phyloP scores from a whole-genome alignment of 148 eudicot species.

The Chenopodium berlandieri region DNA sequence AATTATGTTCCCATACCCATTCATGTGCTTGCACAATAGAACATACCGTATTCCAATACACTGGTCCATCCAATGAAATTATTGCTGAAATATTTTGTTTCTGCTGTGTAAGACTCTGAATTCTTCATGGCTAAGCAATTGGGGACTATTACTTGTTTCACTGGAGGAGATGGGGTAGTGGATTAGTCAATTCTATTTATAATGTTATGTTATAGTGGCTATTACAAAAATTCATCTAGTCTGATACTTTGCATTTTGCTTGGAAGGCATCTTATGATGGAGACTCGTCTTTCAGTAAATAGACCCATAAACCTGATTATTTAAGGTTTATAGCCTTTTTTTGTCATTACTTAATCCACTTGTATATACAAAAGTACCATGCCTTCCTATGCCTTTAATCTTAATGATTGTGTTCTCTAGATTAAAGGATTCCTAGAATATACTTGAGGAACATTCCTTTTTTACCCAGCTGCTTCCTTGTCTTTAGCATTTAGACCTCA shows the following conservation, averaged over 20 bases:
- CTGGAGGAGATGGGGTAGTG: constrained; percentile 1
- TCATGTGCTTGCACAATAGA: not conserved
- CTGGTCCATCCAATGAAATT: not conserved
- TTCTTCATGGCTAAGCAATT: constrained; percentile 5
- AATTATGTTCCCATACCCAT: not conserved
- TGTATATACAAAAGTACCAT: constrained; percentile 9
- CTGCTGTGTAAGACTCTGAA: not conserved
- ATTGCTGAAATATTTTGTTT: not conserved
- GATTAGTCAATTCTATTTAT: not conserved
- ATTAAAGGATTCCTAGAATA: not conserved
- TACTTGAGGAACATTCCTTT: constrained; percentile 24
- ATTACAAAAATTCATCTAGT: not conserved
- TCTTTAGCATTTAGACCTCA: not conserved
- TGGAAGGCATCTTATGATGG: constrained; percentile 23
- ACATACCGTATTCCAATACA: not conserved
- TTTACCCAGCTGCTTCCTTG: not conserved
- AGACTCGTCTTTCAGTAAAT: constrained; percentile 15
- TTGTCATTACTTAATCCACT: constrained; percentile 20
- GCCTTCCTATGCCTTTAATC: constrained; percentile 17
- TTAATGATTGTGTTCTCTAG: constrained; percentile 7
- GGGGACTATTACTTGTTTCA: not conserved
- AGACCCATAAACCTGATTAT: constrained; percentile 13
- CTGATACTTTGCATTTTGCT: constrained; percentile 6
- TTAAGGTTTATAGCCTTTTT: constrained; percentile 14
- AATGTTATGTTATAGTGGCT: not conserved